Percentiles rank a stretch among this genome's conserved stretches.
Evolutionary conservation across 2,329 filamentous ascomycete species (phyloP).

Genomic region (Immersiporthe knoxdaviesiana): DNA sequence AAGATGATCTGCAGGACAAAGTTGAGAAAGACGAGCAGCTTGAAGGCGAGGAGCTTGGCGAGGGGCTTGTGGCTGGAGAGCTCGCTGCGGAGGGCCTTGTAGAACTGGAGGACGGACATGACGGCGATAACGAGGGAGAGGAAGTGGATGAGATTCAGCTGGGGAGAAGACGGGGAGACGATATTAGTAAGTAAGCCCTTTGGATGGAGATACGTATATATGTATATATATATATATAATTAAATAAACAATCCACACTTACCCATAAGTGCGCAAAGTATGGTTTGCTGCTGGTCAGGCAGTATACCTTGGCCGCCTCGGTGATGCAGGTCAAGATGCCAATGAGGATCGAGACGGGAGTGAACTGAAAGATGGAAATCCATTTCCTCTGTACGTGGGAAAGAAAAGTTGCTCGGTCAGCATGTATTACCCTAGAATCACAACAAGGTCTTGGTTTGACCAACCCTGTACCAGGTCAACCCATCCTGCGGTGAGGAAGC

Average conservation of each 20-base stretch:
- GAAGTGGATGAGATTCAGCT: constrained; percentile 35
- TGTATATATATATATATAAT: too few species aligned
- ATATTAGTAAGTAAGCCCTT: too few species aligned
- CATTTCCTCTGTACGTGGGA: constrained; percentile 36
- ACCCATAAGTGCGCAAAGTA: constrained; percentile 39
- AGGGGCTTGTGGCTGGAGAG: constrained; percentile 37
- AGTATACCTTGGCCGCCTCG: constrained; percentile 36
- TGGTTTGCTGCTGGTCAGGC: constrained; percentile 36
- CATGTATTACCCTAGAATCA: background rate
- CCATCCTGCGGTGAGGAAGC: constrained; percentile 32
- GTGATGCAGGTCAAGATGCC: constrained; percentile 45
- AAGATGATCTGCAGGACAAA: constrained; percentile 31
- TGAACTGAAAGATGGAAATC: constrained; percentile 46
- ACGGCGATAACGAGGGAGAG: constrained; percentile 36
- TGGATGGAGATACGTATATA: too few species aligned
- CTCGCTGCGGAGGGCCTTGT: constrained; percentile 34
- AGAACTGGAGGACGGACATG: constrained; percentile 36
- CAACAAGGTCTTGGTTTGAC: background rate
- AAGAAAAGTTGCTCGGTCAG: background rate
- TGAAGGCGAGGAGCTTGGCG: constrained; percentile 40
- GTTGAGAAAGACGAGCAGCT: constrained; percentile 38
- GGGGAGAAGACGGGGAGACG: too few species aligned
- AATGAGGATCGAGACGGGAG: constrained; percentile 41
- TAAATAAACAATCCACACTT: too few species aligned
- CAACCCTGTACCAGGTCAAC: constrained; percentile 38